Evolutionary conservation across 192 early-diverging fungal genomes (phyloP), one percentile per base, ranked within the genome.

Genomic region (Coemansia sp.): DNA sequence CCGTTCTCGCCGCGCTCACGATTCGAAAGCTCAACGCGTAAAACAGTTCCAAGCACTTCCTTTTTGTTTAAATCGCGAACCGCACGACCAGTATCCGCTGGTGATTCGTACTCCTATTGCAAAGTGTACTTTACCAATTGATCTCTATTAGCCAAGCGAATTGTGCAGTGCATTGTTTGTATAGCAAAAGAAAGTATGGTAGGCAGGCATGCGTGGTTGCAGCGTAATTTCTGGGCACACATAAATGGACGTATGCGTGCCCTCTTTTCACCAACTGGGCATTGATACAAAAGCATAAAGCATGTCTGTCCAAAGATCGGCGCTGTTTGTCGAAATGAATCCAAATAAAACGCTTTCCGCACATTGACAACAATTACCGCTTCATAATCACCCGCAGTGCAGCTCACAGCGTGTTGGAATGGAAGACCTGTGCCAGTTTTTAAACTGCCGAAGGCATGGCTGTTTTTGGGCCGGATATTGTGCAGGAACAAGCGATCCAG

Each of bases 21-120:
- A 47, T 75, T 75, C 7, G 73, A 70, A n/a, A 75, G 48, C 23
- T 75, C 73, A 11, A 75, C 73, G 2, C 67, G 67, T 24, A 75
- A 27, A 4, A 59, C 48, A 7, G 67, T 48, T 7, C 68, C 68
- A 35, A 58, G 54, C 14, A 70, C 14, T 23, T 62, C 63, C 11
- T 43, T 51, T 38, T 59, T 66, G 49, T 75, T 27, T 17, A 75
- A 37, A 23, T 60, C 67, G 14, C 19, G 39, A 9, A 65, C 54
- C 12, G 67, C 73, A 7, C 54, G 60, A n/a, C 37, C 24, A 0
- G 54, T 53, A 39, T 65, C 62, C 32, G 60, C 67, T 9, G 21
- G 14, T 5, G 45, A 39, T 2, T 55, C 63, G 51, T 65, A 66
- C 9, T 75, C 63, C 73, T 75, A 75, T 15, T 15, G 41, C 41